phyloP scores from a whole-genome alignment of 2,329 filamentous ascomycete species.

The Cladosporium austrohemisphaericum region DNA sequence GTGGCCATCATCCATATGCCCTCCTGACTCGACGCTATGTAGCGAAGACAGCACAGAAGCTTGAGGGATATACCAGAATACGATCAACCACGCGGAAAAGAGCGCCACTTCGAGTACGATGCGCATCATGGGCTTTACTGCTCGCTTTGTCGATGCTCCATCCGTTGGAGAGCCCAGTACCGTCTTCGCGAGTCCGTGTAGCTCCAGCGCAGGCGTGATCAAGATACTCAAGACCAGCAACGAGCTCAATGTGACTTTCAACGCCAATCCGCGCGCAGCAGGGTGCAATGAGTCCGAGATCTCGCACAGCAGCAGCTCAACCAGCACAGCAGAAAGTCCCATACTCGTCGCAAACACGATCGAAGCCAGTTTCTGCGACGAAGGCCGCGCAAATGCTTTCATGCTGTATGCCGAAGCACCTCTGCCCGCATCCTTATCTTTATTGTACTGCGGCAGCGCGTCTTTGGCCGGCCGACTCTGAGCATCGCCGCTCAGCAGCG shows the following conservation, averaged over 20 bases:
- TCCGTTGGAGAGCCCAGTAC: conserved; percentile 59
- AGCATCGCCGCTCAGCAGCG: conserved; percentile 58
- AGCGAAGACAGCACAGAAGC: conserved; percentile 35
- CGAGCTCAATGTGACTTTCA: conserved; percentile 66
- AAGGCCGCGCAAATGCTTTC: conserved; percentile 21
- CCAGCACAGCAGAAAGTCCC: conserved; percentile 71
- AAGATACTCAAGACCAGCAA: conserved; percentile 70
- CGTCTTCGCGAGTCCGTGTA: conserved; percentile 52
- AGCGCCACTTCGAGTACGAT: conserved; percentile 53
- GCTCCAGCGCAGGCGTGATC: conserved; percentile 73
- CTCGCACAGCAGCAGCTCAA: conserved; percentile 77
- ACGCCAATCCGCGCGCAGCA: conserved; percentile 62
- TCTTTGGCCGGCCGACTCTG: conserved; percentile 54
- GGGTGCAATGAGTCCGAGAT: conserved; percentile 72
- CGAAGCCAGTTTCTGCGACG: conserved; percentile 37
- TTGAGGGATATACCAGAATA: conserved; percentile 62
- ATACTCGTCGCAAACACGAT: conserved; percentile 72
- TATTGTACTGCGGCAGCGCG: conserved; percentile 44
- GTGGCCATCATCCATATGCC: conserved; percentile 28
- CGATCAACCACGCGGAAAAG: conserved; percentile 65
- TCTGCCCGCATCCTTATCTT: conserved; percentile 17
- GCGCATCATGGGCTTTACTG: conserved; percentile 52
- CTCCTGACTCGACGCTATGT: conserved; percentile 36
- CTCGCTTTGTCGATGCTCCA: conserved; percentile 54
- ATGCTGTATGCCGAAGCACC: conserved; percentile 15